phyloP scores from a whole-genome alignment of 345 rosid genomes.

The Sonneratia caseolaris region DNA sequence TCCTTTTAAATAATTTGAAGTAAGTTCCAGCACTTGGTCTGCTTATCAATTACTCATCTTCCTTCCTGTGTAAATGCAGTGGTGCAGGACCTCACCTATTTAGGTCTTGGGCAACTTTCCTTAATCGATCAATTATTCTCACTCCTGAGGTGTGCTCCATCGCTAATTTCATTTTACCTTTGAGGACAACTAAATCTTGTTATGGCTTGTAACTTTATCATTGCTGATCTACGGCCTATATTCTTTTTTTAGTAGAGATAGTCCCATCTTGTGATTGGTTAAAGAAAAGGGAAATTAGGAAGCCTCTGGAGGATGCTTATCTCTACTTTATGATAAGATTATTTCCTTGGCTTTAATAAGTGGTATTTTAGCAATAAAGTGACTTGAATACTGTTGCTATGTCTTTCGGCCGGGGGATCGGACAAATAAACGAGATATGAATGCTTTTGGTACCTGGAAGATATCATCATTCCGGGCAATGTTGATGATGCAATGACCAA shows the following conservation, averaged over 20 bases:
- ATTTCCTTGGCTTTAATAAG: not conserved
- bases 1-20: not conserved
- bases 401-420: too few species aligned
- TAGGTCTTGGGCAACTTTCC: slow-evolving; percentile 28
- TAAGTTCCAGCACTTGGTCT: not conserved
- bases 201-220: not conserved
- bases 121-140: slow-evolving; percentile 32
- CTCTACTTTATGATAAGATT: not conserved
- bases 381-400: too few species aligned
- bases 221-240: not conserved
- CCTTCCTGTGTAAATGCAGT: slow-evolving; percentile 2
- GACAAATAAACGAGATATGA: too few species aligned
- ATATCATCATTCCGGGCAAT: slow-evolving; percentile 90
- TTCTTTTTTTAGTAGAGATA: not conserved
- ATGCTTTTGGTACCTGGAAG: slow-evolving; percentile 95
- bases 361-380: not conserved
- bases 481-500: slow-evolving; percentile 87
- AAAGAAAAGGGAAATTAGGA: not conserved
- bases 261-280: not conserved
- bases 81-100: slow-evolving; percentile 38
- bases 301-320: not conserved
- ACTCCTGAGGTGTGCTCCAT: slow-evolving; percentile 27
- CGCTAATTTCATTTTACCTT: not conserved
- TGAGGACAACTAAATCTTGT: not conserved
- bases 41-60: not conserved